Base-by-base conservation (phyloP, 257 asterid species). In the Primulina tabacum region DNA sequence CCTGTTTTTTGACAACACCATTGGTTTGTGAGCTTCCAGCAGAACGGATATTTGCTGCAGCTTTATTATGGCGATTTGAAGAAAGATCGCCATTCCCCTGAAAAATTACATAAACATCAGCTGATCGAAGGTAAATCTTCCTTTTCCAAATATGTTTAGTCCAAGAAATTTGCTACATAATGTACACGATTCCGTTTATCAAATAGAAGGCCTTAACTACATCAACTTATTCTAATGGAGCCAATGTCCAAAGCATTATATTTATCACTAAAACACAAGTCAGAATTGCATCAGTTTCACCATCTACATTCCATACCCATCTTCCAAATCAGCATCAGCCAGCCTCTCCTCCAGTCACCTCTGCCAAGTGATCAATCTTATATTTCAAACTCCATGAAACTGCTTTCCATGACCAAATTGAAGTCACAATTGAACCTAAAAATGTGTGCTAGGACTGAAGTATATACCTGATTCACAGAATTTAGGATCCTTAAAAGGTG, bases 51-150 rank as follows among this genome's bases (percentile, higher is more conserved):
- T 71, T 88, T 21, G 64, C 69, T 78, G 82, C 56, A 80, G 78
- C 77, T 88, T 77, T 91, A 81, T 66, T 84, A 38, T 80, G 86
- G 72, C 89, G 89, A 69, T 53, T 85, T 63, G 87, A 89, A 35
- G 93, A 87, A 78, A 77, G 95, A 78, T 90, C 96, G 26, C 76
- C 87, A 75, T 87, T 84, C 65, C 88, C 95, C 98, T 92, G 88
- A 76, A 64, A 78, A 68, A 21, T 70, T 75, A 53, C 62, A 77
- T 76, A 77, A 16, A 60, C 59, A 62, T 43, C 53, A 68, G 63
- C 50, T 57, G 26, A 71, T 43, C 52, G 34, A 14, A 71, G 66
- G 72, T 64, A 60, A 70, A 67, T 66, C 60, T 60, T 43, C 69
- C 47, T n/a, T 29, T 33, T 14, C 24, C 26, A 65, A 11, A 65